phyloP scores from a whole-genome alignment of 108 stramenopile genomes.

The Fragilariopsis cylindrus region DNA sequence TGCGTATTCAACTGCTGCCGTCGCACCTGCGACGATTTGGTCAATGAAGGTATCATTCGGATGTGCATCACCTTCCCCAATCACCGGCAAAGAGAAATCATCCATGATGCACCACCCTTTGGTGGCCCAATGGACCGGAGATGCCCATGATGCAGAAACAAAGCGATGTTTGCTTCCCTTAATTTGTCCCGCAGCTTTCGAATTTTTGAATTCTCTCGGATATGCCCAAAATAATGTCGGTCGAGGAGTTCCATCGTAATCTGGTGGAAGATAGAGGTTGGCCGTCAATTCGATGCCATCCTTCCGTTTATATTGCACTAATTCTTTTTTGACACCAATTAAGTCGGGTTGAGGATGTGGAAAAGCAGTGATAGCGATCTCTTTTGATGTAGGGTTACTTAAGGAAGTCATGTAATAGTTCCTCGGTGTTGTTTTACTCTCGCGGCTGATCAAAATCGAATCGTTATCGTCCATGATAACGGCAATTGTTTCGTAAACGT shows the following conservation, averaged over 20 bases:
- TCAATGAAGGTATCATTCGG: conserved; percentile 19
- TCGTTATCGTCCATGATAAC: conserved; percentile 1
- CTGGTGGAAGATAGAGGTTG: conserved; percentile 12
- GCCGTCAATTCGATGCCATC: conserved; percentile 15
- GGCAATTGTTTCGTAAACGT: conserved; percentile 14
- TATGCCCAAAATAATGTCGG: conserved; percentile 18
- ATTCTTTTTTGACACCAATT: conserved; percentile 11
- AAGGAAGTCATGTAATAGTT: conserved; percentile 13
- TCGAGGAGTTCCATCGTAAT: conserved; percentile 12
- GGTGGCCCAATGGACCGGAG: conserved; percentile 19
- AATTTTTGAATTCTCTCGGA: conserved; percentile 15
- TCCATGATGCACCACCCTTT: conserved; percentile 16
- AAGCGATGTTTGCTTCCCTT: conserved; percentile 16
- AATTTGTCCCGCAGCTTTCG: conserved; percentile 15
- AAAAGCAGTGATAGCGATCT: neutral
- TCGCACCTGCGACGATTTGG: conserved; percentile 11
- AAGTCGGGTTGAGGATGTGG: conserved; percentile 15
- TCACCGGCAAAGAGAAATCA: neutral
- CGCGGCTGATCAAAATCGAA: conserved; percentile 15
- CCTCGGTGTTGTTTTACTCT: conserved; percentile 12
- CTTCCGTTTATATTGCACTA: conserved; percentile 15
- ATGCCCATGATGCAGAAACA: conserved; percentile 12
- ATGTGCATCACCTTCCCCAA: conserved; percentile 16
- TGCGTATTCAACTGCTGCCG: conserved; percentile 18
- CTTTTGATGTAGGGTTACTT: neutral